Percentiles rank a stretch among this genome's conserved stretches.
Conservation (phyloP, 192 early-diverging fungal genomes). For the Bifiguratus adelaidae region DNA sequence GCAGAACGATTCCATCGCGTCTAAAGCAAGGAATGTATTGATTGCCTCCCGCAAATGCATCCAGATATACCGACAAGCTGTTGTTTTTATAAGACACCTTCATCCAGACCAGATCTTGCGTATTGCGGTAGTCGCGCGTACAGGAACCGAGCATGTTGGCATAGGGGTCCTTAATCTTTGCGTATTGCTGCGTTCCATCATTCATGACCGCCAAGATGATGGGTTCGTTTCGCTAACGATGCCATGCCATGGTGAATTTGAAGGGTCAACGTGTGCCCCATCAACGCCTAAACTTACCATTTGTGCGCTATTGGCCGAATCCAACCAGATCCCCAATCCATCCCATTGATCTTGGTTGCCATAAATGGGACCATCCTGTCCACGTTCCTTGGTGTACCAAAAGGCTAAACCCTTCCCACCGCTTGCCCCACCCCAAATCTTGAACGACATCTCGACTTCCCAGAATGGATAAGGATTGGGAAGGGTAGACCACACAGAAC, state of each 20-base stretch:
- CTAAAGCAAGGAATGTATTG: slow-evolving; percentile 47
- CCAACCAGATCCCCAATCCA: slow-evolving; percentile 56
- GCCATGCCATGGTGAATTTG: too few relatives aligned
- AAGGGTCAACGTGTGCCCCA: too few relatives aligned
- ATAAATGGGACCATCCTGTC: slow-evolving; percentile 44
- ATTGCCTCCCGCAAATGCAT: slow-evolving; percentile 37
- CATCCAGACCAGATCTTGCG: slow-evolving; percentile 33
- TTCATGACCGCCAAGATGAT: slow-evolving; percentile 49
- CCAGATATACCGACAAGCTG: slow-evolving; percentile 37
- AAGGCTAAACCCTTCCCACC: slow-evolving; percentile 73
- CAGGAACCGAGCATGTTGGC: slow-evolving; percentile 37
- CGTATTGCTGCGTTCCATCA: slow-evolving; percentile 43
- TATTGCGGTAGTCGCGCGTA: slow-evolving; percentile 57
- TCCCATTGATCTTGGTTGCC: slow-evolving; percentile 56
- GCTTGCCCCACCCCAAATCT: slow-evolving; percentile 38
- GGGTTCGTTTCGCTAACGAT: slow-evolving; percentile 8
- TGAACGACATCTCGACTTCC: slow-evolving; percentile 57
- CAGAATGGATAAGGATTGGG: slow-evolving; percentile 60
- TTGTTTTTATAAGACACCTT: slow-evolving; percentile 49
- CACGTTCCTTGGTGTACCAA: slow-evolving; percentile 63
- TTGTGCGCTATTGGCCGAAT: slow-evolving; percentile 36
- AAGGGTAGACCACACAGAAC: slow-evolving; percentile 45
- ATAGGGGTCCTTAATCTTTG: slow-evolving; percentile 18
- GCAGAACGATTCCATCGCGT: slow-evolving; percentile 36
- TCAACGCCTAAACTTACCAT: slow-evolving; percentile 3